These are phyloP conservation scores for Glycine tomentella DNA, from an alignment of 306 rosid genomes.

Conservation along the genomic window DNA sequence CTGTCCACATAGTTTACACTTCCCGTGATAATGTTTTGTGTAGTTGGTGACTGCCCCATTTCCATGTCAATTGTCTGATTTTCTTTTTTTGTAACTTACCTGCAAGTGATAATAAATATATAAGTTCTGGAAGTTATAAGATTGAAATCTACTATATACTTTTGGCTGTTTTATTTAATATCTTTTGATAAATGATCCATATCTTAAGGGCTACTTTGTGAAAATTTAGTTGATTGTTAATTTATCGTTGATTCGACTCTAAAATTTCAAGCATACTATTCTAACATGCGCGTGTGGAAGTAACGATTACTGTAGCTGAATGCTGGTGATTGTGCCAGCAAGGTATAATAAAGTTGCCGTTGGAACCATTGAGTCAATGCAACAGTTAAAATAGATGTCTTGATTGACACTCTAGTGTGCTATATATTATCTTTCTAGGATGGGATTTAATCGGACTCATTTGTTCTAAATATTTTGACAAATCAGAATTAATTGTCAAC, in stretches of 20 bases:
- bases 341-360: not conserved
- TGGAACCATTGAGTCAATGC: not conserved
- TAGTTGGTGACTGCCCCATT: slow-evolving; percentile 6
- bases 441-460: not conserved
- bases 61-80: not conserved
- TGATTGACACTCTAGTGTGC: not conserved
- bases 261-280: not conserved
- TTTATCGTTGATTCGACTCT: not conserved
- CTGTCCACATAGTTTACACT: not conserved
- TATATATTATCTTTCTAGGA: not conserved
- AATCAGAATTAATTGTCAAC: not conserved
- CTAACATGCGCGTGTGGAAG: slow-evolving; percentile 12
- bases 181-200: not conserved
- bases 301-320: not conserved
- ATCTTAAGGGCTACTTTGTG: not conserved
- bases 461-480: not conserved
- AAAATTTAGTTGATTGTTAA: slow-evolving; percentile 11
- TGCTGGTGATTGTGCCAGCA: not conserved
- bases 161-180: too few species aligned
- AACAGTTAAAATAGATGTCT: slow-evolving; percentile 3
- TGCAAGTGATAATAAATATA: not conserved
- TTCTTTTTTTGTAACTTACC: not conserved
- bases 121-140: too few species aligned
- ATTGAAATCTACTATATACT: not conserved
- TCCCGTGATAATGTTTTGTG: not conserved